Conservation (phyloP, 2,329 filamentous ascomycete species). For the Xylariaceae sp. region DNA sequence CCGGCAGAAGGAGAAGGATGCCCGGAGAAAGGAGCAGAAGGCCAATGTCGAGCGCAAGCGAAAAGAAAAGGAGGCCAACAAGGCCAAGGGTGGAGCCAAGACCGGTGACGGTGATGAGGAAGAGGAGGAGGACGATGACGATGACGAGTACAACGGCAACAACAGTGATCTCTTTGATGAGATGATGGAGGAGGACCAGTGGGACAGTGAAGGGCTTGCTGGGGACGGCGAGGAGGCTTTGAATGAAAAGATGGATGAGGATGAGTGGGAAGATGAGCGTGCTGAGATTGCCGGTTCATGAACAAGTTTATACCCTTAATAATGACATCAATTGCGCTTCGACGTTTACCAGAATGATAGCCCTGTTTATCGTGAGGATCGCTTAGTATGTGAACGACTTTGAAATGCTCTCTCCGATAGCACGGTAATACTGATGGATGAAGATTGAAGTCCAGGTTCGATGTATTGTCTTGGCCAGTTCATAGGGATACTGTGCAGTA, state of each 20-base stretch:
- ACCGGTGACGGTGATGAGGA: conserved; percentile 24
- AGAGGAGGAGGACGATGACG: conserved; percentile 35
- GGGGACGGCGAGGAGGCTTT: conserved; percentile 47
- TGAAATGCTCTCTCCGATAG: not conserved
- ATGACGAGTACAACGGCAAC: conserved; percentile 38
- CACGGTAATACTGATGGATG: not conserved
- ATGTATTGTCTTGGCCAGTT: not conserved
- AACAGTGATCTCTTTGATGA: conserved; percentile 35
- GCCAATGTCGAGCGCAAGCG: conserved; percentile 87
- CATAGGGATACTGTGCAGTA: not conserved
- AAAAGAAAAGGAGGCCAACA: conserved; percentile 46
- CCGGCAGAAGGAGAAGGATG: conserved; percentile 73
- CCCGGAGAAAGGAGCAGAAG: conserved; percentile 73
- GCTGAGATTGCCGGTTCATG: conserved; percentile 27
- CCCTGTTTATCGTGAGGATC: not conserved
- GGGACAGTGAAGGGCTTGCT: conserved; percentile 47
- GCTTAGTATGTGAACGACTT: not conserved
- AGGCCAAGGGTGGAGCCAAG: conserved; percentile 35
- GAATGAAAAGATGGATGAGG: conserved; percentile 46
- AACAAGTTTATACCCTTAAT: conserved; percentile 15
- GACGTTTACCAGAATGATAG: not conserved
- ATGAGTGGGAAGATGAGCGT: conserved; percentile 49
- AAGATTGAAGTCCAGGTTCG: too few species aligned
- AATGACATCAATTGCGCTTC: not conserved
- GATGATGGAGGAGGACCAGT: conserved; percentile 46